These are phyloP conservation scores for Cyclotella distinguenda DNA, from an alignment of 108 stramenopile genomes.

Conservation along the genomic window DNA sequence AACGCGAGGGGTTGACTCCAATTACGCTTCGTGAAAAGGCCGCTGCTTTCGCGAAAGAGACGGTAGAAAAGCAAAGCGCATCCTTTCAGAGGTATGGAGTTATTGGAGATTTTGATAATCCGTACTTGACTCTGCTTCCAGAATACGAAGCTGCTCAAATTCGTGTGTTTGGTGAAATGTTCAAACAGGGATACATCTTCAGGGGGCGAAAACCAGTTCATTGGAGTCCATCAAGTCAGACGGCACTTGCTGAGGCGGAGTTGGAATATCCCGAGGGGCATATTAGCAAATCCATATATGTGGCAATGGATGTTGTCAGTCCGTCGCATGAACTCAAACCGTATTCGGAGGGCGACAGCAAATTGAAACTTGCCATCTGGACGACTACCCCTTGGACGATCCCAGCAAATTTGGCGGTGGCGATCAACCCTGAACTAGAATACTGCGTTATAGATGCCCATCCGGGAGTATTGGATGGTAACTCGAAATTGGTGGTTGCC, in stretches of 20 bases:
- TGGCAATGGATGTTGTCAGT: constrained; percentile 78
- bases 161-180: constrained; percentile 96
- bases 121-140: constrained; percentile 95
- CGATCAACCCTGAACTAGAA: constrained; percentile 86
- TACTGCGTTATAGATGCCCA: constrained; percentile 87
- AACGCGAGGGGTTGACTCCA: constrained; percentile 78
- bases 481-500: constrained; percentile 78
- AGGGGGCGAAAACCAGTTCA: constrained; percentile 97
- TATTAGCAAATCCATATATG: constrained; percentile 90
- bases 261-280: constrained; percentile 96
- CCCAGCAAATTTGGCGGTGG: constrained; percentile 93
- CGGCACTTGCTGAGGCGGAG: constrained; percentile 98
- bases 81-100: constrained; percentile 94
- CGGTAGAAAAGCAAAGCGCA: constrained; percentile 86
- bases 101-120: constrained; percentile 95
- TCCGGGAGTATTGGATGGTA: constrained; percentile 42
- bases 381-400: constrained; percentile 95
- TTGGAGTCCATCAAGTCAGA: constrained; percentile 95
- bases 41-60: constrained; percentile 86
- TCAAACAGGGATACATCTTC: constrained; percentile 92
- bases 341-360: constrained; percentile 45
- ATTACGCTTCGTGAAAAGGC: constrained; percentile 89
- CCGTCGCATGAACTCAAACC: constrained; percentile 63
- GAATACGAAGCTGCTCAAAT: constrained; percentile 97
- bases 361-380: constrained; percentile 88